Evolutionary conservation across 306 rosid species (phyloP).

Genomic region (Begonia loranthoides): DNA sequence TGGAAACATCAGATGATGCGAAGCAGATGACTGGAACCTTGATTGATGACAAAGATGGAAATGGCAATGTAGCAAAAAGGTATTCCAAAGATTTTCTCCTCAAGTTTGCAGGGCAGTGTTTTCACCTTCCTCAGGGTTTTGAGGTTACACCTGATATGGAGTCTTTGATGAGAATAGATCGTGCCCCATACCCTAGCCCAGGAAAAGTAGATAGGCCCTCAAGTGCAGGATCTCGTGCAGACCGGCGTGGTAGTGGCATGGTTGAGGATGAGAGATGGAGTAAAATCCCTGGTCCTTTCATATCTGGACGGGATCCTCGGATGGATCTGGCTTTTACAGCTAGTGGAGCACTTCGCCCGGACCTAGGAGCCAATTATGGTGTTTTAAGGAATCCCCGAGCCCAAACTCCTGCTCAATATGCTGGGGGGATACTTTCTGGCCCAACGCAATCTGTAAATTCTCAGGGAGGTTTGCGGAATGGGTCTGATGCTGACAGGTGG

Average conservation of each 20-base stretch:
- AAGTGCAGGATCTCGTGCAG: slow-evolving; percentile 44
- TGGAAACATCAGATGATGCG: slow-evolving; percentile 34
- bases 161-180: slow-evolving; percentile 31
- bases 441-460: slow-evolving; percentile 56
- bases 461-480: slow-evolving; percentile 68
- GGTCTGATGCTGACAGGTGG: slow-evolving; percentile 80
- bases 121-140: slow-evolving; percentile 52
- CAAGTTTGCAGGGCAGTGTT: slow-evolving; percentile 49
- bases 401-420: slow-evolving; percentile 32
- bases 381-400: slow-evolving; percentile 63
- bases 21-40: slow-evolving; percentile 11
- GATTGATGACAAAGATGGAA: slow-evolving; percentile 24
- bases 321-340: slow-evolving; percentile 37
- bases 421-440: slow-evolving; percentile 65
- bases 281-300: slow-evolving; percentile 20
- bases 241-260: slow-evolving; percentile 55
- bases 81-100: slow-evolving; percentile 86
- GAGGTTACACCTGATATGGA: slow-evolving; percentile 37
- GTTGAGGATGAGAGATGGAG: slow-evolving; percentile 71
- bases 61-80: slow-evolving; percentile 34
- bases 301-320: slow-evolving; percentile 25
- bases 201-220: slow-evolving; percentile 57
- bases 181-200: slow-evolving; percentile 47
- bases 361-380: slow-evolving; percentile 57
- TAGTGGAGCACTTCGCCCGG: slow-evolving; percentile 42